Conservation (phyloP, 106 monocot species). For the Apostasia shenzhenica region DNA sequence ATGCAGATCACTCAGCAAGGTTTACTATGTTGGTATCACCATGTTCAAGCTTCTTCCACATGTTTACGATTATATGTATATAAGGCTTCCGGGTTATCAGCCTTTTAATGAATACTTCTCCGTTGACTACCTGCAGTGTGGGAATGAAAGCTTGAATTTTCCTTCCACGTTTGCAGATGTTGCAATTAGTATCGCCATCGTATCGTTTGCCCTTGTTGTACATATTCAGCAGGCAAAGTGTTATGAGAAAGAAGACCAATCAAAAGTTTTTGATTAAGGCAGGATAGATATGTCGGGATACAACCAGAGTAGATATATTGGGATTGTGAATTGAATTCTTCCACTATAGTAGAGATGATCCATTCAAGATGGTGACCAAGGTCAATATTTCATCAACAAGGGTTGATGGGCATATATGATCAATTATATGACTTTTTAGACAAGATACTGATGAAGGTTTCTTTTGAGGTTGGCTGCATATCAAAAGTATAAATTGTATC, state of each 20-base stretch:
- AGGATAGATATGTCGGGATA: too few relatives aligned
- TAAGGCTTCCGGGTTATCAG: conserved; percentile 45
- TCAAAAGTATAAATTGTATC: too few relatives aligned
- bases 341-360: too few relatives aligned
- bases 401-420: too few relatives aligned
- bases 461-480: too few relatives aligned
- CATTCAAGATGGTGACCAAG: too few relatives aligned
- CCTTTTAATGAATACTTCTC: conserved; percentile 20
- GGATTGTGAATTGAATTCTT: too few relatives aligned
- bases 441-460: too few relatives aligned
- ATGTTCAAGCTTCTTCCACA: conserved; percentile 59
- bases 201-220: conserved; percentile 23
- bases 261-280: too few relatives aligned
- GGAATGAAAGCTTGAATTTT: conserved; percentile 51
- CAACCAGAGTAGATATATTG: too few relatives aligned
- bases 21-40: conserved; percentile 57
- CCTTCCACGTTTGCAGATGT: conserved; percentile 60
- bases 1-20: conserved; percentile 46
- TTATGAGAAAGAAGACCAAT: conserved; percentile 10
- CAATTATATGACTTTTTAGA: too few relatives aligned
- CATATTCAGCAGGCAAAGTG: conserved; percentile 53
- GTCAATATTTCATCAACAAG: too few relatives aligned
- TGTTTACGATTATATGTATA: conserved; percentile 50
- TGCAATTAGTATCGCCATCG: conserved; percentile 36
- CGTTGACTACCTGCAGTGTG: conserved; percentile 42